Base-by-base conservation (phyloP, 202 grass and related monocot genomes). In the Eragrostis tef region DNA sequence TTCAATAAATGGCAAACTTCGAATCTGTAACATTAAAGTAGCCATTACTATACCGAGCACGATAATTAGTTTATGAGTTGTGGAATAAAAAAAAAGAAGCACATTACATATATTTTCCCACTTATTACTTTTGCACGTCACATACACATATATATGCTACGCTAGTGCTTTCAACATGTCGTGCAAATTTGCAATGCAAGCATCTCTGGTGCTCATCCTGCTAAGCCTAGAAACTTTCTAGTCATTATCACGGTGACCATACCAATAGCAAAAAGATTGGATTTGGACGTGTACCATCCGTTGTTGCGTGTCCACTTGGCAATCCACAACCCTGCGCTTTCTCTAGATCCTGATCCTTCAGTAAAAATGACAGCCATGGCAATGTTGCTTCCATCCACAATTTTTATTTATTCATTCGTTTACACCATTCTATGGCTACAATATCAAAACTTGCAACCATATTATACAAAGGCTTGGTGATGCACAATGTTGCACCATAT, bases 201-300 rank as follows among this genome's bases (percentile, higher is more conserved):
- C 21, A 45, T 51, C 41, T 70, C 64, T 80, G 57, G 64, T 80
- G 77, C 62, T 67, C 31, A 25, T 56, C 64, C 67, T 68, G 45
- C 63, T 10, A 21, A 14, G 59, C 59, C 41, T 48, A 41, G 6
- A 15, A 36, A 43, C 60, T 83, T 57, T 83, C 46, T 57, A 57
- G 61, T 83, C 71, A 17, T 56, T 83, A 24, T 74, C 74, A 70
- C 5, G 41, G 62, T 56, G 81, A 34, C 59, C 46, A 54, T 11
- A 44, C 31, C 29, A 53, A 11, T 64, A 51, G 22, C 49, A 49
- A 69, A 84, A 84, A 21, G 63, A 69, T 60, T 36, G 61, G 50
- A 54, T 13, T 39, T 46, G 17, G 72, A 68, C 39, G 9, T 47
- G 17, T 39, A 45, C 39, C 29, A 14, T 15, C 19, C 11, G 17